Evolutionary conservation across 2,329 filamentous ascomycete genomes (phyloP), one percentile per base, ranked within the genome.

Genomic region (Sphaerulina musiva): DNA sequence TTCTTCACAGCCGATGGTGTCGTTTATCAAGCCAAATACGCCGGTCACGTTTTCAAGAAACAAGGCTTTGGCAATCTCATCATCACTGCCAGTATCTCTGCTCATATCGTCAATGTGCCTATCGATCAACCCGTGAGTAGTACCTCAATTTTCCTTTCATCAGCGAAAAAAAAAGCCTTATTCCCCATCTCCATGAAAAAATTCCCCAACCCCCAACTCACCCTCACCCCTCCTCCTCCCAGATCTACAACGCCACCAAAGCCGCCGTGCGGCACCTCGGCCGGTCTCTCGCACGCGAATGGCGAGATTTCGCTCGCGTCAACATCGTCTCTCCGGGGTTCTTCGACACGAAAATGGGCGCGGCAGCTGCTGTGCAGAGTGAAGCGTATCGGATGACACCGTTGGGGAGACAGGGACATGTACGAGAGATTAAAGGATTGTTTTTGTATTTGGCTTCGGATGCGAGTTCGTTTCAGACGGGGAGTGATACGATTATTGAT

Each of bases 301-400:
- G 80, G 80, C 68, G 76, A 10, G 76, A 79, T 2, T 66, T 81
- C 58, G 79, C 79, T 2, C 72, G 80, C 2, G 79, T 81, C 29
- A 82, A 82, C 60, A 72, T 78, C 43, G 76, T 82, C 9, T 76
- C 73, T 0, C 77, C 77, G 0, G 77, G 77, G 8, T 82, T 78
- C 66, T 78, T 81, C 59, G 73, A 80, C 51, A 81, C 79, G 0
- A 78, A 78, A 60, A 78, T 81, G 72, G 76, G 77, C 0, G 78
- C 77, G 0, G 68, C 72, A 12, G 70, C 72, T 0, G 42, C 53
- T 2, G 70, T 71, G 2, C 57, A 75, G 6, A 74, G 79, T 14
- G 78, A 80, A 62, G 74, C 72, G 1, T 71, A 74, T 43, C 64
- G 75, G 1, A 80, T 81, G 78, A 70, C 78, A 0, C 70, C 72